These are phyloP conservation scores for Barnettozyma vustinii DNA, from an alignment of 805 yeast species.

Conservation along the genomic window DNA sequence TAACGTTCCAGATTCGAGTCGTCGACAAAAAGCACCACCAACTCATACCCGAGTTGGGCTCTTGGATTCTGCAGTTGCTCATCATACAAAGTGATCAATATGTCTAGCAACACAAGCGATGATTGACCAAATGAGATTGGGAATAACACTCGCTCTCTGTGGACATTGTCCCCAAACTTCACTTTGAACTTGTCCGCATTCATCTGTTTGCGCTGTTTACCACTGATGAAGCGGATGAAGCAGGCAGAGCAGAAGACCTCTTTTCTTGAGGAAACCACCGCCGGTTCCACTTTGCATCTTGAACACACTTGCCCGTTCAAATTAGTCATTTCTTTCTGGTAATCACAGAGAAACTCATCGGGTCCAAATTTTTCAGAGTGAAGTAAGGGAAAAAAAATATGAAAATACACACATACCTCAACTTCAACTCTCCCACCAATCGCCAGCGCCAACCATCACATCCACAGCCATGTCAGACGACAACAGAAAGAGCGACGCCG, in stretches of 20 bases:
- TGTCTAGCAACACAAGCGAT: slow-evolving; percentile 65
- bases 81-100: slow-evolving; percentile 50
- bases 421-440: no score
- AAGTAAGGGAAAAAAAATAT: background rate
- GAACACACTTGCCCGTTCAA: slow-evolving; percentile 15
- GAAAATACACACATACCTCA: background rate
- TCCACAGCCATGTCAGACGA: slow-evolving; percentile 3
- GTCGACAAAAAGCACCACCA: slow-evolving; percentile 47
- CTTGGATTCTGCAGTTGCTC: slow-evolving; percentile 60
- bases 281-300: slow-evolving; percentile 41
- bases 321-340: background rate
- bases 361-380: background rate
- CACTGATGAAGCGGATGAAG: slow-evolving; percentile 64
- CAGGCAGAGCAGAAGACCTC: slow-evolving; percentile 65
- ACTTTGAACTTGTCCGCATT: slow-evolving; percentile 64
- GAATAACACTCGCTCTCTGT: slow-evolving; percentile 43
- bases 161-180: slow-evolving; percentile 45
- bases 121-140: slow-evolving; percentile 65
- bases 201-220: slow-evolving; percentile 80
- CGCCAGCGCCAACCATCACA: background rate
- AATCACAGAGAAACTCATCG: background rate
- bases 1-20: slow-evolving; percentile 26
- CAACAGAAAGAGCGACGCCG: slow-evolving; percentile 16
- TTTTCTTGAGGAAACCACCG: slow-evolving; percentile 49
- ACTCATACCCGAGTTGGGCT: slow-evolving; percentile 62